Conservation (phyloP, 768 basidiomycete species). For the Lyophyllum atratum region DNA sequence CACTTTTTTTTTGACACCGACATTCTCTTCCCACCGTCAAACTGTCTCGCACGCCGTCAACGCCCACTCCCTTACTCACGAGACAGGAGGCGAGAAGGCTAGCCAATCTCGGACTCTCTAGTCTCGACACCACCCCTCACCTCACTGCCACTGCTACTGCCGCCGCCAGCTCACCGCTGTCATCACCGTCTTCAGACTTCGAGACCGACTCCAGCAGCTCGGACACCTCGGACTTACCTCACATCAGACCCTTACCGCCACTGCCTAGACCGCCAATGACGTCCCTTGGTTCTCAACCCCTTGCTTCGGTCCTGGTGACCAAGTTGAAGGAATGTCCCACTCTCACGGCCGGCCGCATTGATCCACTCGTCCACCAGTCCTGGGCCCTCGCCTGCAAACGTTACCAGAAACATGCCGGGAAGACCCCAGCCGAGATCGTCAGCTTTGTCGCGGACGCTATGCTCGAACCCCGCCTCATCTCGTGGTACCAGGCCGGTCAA, state of each 20-base stretch:
- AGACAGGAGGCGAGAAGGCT: neutral
- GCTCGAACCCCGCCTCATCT: slow-evolving; percentile 13
- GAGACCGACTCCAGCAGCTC: neutral
- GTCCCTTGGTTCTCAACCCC: slow-evolving; percentile 20
- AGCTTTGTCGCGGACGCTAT: slow-evolving; percentile 18
- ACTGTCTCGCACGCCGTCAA: neutral
- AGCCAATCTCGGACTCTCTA: neutral
- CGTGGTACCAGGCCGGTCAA: slow-evolving; percentile 17
- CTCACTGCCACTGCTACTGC: neutral
- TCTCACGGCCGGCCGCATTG: slow-evolving; percentile 17
- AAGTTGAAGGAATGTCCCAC: slow-evolving; percentile 19
- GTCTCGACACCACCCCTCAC: neutral
- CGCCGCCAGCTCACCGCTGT: neutral
- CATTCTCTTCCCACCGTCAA: neutral
- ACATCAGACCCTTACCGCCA: neutral
- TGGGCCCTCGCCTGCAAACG: slow-evolving; percentile 16
- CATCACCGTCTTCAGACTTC: neutral
- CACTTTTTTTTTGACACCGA: slow-evolving; percentile 1
- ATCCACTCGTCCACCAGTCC: slow-evolving; percentile 10
- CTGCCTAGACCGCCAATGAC: slow-evolving; percentile 1
- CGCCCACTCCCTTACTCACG: neutral
- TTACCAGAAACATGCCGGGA: slow-evolving; percentile 16
- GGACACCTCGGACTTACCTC: neutral
- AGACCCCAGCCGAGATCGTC: slow-evolving; percentile 10
- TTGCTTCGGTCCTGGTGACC: slow-evolving; percentile 9